A percentile compares a stretch with the other conserved stretches of the same genome.
These are phyloP conservation scores for Zygoascus hellenicus DNA, from an alignment of 1,139 yeast genomes.

Conservation along the genomic window DNA sequence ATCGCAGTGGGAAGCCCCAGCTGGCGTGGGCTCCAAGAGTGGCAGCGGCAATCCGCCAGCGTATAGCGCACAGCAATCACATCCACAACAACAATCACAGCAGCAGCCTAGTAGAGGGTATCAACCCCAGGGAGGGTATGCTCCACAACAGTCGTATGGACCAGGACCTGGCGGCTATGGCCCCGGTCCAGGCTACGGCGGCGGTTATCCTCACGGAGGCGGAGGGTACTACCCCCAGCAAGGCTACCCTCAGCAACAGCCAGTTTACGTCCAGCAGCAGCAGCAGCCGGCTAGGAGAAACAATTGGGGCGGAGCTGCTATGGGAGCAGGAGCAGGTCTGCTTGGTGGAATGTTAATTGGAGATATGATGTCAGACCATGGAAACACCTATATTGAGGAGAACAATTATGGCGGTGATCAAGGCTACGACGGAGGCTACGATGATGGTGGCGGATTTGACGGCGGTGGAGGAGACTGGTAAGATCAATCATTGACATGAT, in stretches of 20 bases:
- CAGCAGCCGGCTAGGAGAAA: slow-evolving; percentile 26
- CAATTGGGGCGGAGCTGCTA: slow-evolving; percentile 43
- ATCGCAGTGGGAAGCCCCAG: slow-evolving; percentile 79
- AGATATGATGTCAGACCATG: slow-evolving; percentile 34
- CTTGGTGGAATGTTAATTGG: slow-evolving; percentile 65
- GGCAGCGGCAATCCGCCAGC: slow-evolving; percentile 5
- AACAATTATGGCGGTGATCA: slow-evolving; percentile 14
- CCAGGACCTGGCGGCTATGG: slow-evolving; percentile 17
- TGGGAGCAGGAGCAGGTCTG: slow-evolving; percentile 79
- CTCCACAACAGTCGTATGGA: slow-evolving; percentile 24
- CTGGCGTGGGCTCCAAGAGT: slow-evolving; percentile 3
- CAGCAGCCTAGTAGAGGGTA: slow-evolving; percentile 8
- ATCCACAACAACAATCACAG: slow-evolving; percentile 27
- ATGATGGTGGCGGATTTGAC: slow-evolving; percentile 17
- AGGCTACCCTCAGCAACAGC: slow-evolving; percentile 24
- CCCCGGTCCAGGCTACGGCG: slow-evolving; percentile 24
- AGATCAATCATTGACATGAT: background rate
- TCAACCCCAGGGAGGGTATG: slow-evolving; percentile 12
- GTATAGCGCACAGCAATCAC: slow-evolving; percentile 25
- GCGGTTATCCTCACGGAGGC: slow-evolving; percentile 19
- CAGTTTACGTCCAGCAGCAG: slow-evolving; percentile 30
- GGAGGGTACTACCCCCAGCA: slow-evolving; percentile 26
- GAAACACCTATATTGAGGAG: slow-evolving; percentile 27
- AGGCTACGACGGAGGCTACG: slow-evolving; percentile 20
- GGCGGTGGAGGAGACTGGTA: slow-evolving; percentile 18